Evolutionary conservation across 441 rosid genomes (phyloP), one percentile per base, ranked within the genome.

Genomic region (Syzygium syzygioides): DNA sequence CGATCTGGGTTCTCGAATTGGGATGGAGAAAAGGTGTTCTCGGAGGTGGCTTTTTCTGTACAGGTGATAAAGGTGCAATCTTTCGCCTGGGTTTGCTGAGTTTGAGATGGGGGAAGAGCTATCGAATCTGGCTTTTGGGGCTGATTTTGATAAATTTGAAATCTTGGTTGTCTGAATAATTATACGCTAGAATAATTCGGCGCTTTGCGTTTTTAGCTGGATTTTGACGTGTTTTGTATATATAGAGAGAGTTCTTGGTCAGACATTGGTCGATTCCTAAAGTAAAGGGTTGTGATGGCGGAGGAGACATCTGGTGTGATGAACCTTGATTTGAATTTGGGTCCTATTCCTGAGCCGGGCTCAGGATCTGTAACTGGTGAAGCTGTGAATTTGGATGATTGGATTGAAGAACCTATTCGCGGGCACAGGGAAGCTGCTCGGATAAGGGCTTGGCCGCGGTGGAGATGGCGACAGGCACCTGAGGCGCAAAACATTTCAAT

Each of bases 281-380:
- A 86, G n/a, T 88, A 68, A 62, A 86, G 90, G 90, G 54, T 91
- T 89, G 79, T 88, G 68, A 96, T 96, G 99, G 96, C 90, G 57
- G 98, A 95, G 62, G 97, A 94, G 93, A 91, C 95, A 89, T 92
- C 96, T 60, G 97, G 96, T 87, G 92, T 96, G 23, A 96, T 97
- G 99, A 96, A 97, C 91, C 99, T 97, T 85, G 99, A 96, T 93
- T 95, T 97, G 96, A 96, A 97, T 90, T 94, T 96, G 88, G 97
- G 98, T 52, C 99, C 98, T 85, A 95, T 89, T 89, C 96, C 98
- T 59, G 99, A 96, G 92, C 89, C 92, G 50, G 95, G 91, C 53
- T 91, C 96, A 14, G 98, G 91, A 76, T 87, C 90, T 50, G 86
- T 59, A 30, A 86, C 94, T 17, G 92, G 86, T 55, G 99, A 95